These are phyloP conservation scores for Colletotrichum nymphaeae DNA, from an alignment of 2,329 filamentous ascomycete genomes.

Conservation along the genomic window DNA sequence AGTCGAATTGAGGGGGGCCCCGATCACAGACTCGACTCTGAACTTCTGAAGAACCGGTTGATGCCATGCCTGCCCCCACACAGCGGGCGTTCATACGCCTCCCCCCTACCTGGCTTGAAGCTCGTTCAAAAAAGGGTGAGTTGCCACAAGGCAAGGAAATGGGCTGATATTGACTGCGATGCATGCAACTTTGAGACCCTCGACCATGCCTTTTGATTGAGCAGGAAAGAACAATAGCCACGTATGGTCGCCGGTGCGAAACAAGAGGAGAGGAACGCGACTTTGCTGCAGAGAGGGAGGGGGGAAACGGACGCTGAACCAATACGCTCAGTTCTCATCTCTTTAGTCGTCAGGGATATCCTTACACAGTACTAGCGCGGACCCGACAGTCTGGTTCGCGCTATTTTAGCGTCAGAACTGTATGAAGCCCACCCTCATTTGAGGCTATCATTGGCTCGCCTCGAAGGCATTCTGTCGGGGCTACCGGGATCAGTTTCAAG, in stretches of 20 bases:
- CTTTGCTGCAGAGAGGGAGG: neutral
- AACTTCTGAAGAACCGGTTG: constrained; percentile 25
- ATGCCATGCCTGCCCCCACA: constrained; percentile 10
- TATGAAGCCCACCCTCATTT: neutral
- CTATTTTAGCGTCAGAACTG: neutral
- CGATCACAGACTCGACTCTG: constrained; percentile 1
- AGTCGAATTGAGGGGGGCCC: constrained; percentile 6
- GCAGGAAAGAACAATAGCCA: constrained; percentile 7
- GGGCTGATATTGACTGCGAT: constrained; percentile 25
- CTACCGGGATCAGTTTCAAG: neutral
- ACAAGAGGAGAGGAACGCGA: constrained; percentile 2
- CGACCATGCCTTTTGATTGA: constrained; percentile 17
- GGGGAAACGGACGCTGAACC: neutral
- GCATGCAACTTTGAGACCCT: constrained; percentile 19
- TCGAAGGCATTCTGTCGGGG: neutral
- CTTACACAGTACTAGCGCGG: neutral
- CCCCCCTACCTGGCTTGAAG: neutral
- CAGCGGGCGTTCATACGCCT: neutral
- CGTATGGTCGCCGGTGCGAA: neutral
- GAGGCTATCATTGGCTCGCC: constrained; percentile 9
- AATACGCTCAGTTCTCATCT: constrained; percentile 16
- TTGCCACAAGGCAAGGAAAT: constrained; percentile 17
- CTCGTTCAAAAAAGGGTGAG: constrained; percentile 5
- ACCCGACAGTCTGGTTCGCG: constrained; percentile 10
- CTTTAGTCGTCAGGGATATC: neutral